Evolutionary conservation across 106 monocot genomes (phyloP).

Genomic region (Dendrobium catenatum): DNA sequence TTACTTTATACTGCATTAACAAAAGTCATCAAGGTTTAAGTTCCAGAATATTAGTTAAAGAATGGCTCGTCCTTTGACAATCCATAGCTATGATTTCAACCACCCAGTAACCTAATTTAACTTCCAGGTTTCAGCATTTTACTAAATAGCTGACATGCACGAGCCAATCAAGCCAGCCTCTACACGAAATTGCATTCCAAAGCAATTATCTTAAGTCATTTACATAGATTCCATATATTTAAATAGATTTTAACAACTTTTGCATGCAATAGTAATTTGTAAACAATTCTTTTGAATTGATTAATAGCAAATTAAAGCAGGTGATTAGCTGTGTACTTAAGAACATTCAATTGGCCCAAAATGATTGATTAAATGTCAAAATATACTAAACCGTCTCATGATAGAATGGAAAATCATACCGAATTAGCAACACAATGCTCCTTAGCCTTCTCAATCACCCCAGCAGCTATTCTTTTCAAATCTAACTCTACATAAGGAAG

Average conservation of each 20-base stretch:
- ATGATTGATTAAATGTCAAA: neutral
- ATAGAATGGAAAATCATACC: neutral
- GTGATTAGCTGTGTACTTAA: neutral
- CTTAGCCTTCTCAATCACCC: neutral
- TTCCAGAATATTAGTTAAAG: too few species aligned
- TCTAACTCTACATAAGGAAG: neutral
- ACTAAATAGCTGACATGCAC: too few species aligned
- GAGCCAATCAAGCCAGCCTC: too few species aligned
- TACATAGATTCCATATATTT: too few species aligned
- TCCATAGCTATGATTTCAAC: too few species aligned
- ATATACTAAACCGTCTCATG: neutral
- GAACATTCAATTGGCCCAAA: neutral
- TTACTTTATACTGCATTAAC: too few species aligned
- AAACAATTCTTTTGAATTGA: neutral
- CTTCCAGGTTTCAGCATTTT: too few species aligned
- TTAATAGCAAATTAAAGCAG: neutral
- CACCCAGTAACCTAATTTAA: too few species aligned
- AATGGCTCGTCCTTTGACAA: too few species aligned
- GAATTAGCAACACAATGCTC: neutral
- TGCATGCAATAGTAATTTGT: neutral
- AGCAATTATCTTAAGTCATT: too few species aligned
- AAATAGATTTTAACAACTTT: neutral
- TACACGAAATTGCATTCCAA: too few species aligned
- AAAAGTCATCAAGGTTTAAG: too few species aligned
- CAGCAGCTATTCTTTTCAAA: neutral